Conservation (phyloP, 2,329 filamentous ascomycete species). For the Cryphonectria japonica region DNA sequence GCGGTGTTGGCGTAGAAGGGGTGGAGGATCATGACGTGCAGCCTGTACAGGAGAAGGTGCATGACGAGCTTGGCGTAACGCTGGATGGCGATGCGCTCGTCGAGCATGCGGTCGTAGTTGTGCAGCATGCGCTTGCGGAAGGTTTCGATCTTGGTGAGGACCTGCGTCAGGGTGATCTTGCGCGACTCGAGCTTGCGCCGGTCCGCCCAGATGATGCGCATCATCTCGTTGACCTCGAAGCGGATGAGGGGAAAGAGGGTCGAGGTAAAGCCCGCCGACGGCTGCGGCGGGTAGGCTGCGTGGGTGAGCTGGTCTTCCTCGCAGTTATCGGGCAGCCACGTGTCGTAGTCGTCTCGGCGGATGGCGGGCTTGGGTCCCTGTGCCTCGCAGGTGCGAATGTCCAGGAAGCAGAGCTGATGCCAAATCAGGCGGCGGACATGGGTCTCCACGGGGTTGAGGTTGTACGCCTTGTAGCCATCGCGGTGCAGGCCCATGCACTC, state of each 20-base stretch:
- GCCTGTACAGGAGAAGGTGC: constrained; percentile 63
- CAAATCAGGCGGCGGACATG: constrained; percentile 74
- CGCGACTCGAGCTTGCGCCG: constrained; percentile 65
- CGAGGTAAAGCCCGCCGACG: constrained; percentile 65
- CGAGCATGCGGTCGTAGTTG: constrained; percentile 67
- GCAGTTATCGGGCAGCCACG: constrained; percentile 71
- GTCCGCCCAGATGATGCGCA: constrained; percentile 71
- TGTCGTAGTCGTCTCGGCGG: constrained; percentile 75
- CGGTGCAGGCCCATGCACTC: constrained; percentile 79
- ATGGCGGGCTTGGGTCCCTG: constrained; percentile 74
- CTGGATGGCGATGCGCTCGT: constrained; percentile 63
- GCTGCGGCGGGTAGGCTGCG: constrained; percentile 42
- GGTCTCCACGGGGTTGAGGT: constrained; percentile 67
- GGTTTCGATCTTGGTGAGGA: constrained; percentile 70
- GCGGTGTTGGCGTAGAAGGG: constrained; percentile 60
- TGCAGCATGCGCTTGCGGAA: constrained; percentile 68
- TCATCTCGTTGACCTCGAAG: constrained; percentile 75
- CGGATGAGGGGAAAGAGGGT: constrained; percentile 70
- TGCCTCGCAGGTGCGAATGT: constrained; percentile 74
- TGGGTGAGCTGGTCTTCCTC: constrained; percentile 65
- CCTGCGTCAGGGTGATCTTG: constrained; percentile 63
- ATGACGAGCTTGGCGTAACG: constrained; percentile 67
- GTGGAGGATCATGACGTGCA: constrained; percentile 70
- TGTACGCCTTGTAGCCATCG: constrained; percentile 66
- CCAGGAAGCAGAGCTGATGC: constrained; percentile 79